phyloP scores from a whole-genome alignment of 1,284 basidiomycete genomes.

The Heterobasidion irregulare region DNA sequence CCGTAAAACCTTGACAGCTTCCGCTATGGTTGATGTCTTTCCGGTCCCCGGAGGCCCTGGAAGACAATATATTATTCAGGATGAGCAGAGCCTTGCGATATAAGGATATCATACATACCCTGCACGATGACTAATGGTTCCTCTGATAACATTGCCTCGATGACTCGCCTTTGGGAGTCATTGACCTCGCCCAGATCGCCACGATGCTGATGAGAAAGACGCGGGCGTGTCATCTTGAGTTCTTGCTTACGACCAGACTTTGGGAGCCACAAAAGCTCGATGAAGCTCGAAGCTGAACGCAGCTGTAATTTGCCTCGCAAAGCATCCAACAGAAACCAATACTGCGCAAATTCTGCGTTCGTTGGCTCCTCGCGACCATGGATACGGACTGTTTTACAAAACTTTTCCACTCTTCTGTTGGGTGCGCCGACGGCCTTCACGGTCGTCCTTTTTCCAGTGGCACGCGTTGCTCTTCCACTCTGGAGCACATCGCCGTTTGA shows the following conservation, averaged over 20 bases:
- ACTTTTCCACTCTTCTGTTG: slow-evolving; percentile 14
- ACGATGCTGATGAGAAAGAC: not conserved
- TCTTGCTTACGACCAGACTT: no score
- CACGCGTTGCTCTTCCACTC: not conserved
- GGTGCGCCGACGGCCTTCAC: slow-evolving; percentile 5
- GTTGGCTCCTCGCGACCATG: slow-evolving; percentile 26
- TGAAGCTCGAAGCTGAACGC: not conserved
- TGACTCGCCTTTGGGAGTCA: not conserved
- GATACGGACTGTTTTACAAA: slow-evolving; percentile 18
- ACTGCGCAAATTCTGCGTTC: slow-evolving; percentile 25
- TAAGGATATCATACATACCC: not conserved
- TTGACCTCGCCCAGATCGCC: not conserved
- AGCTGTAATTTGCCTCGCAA: slow-evolving; percentile 12
- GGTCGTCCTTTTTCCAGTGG: not conserved
- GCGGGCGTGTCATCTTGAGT: no score
- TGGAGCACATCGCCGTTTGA: no score
- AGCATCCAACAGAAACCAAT: slow-evolving; percentile 22
- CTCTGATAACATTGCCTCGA: not conserved
- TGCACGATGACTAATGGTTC: slow-evolving; percentile 7
- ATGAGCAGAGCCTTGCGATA: not conserved
- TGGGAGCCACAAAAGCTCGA: slow-evolving; percentile 5
- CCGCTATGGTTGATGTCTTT: slow-evolving; percentile 23
- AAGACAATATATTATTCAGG: not conserved
- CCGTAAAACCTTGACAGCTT: slow-evolving; percentile 13
- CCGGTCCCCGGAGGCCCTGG: slow-evolving; percentile 24